Percentiles rank a stretch among this genome's conserved stretches.
Evolutionary conservation across 1,284 basidiomycete species (phyloP).

Genomic region (Neonothopanus nambi): DNA sequence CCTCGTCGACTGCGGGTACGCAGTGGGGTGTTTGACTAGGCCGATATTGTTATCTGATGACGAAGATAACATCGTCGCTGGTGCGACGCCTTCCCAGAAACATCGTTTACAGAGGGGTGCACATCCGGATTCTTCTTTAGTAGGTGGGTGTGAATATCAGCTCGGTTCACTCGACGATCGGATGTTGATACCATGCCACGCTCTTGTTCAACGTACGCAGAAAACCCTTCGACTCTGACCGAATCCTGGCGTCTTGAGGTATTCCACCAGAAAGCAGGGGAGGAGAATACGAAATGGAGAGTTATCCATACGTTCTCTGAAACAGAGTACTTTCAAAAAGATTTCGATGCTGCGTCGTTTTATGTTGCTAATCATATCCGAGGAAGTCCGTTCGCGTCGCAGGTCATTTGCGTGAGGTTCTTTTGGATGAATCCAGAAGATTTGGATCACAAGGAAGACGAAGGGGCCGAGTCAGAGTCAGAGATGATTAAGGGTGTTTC

Average conservation of each 20-base stretch:
- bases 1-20: slow-evolving; percentile 26
- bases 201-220: not conserved
- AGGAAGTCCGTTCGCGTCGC: slow-evolving; percentile 27
- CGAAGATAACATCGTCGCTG: slow-evolving; percentile 20
- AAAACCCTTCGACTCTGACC: not conserved
- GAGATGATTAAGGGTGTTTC: not conserved
- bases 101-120: slow-evolving; percentile 27
- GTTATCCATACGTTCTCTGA: slow-evolving; percentile 37
- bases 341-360: slow-evolving; percentile 32
- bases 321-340: slow-evolving; percentile 32
- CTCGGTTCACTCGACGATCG: too few relatives aligned
- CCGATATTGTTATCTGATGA: slow-evolving; percentile 35
- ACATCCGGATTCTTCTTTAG: slow-evolving; percentile 27
- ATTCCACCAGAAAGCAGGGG: slow-evolving; percentile 24
- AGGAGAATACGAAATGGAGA: slow-evolving; percentile 3
- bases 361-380: slow-evolving; percentile 12
- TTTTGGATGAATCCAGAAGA: slow-evolving; percentile 31
- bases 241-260: slow-evolving; percentile 33
- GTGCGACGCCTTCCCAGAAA: slow-evolving; percentile 29
- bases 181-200: too few relatives aligned
- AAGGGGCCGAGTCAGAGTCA: not conserved
- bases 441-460: too few relatives aligned
- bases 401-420: slow-evolving; percentile 30
- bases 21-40: slow-evolving; percentile 27
- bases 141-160: too few relatives aligned